Conservation (phyloP, 345 rosid genomes). For the Melaleuca quinquenervia region DNA sequence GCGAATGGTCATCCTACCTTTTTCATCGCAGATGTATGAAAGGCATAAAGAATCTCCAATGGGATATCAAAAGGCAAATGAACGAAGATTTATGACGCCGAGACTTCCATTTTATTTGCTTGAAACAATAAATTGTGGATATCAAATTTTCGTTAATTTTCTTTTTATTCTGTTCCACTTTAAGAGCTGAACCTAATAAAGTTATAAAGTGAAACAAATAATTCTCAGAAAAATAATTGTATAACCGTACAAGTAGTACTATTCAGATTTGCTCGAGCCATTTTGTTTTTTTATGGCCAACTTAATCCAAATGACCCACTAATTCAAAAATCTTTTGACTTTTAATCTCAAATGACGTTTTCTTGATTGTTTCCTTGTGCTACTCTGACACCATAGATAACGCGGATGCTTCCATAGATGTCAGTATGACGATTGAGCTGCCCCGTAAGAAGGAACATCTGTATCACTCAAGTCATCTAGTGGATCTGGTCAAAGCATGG, state of each 20-base stretch:
- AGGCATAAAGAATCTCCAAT: neutral
- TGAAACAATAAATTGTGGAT: neutral
- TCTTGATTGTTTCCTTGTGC: neutral
- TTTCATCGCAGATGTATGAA: neutral
- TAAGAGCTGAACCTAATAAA: neutral
- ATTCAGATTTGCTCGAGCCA: neutral
- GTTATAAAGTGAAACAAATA: neutral
- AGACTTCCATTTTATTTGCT: neutral
- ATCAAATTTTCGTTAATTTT: neutral
- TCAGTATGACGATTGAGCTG: neutral
- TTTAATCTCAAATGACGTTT: neutral
- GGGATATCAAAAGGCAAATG: neutral
- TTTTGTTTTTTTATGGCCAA: neutral
- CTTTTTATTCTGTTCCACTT: neutral
- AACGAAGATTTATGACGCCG: neutral
- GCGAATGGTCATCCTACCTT: neutral
- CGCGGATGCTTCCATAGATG: neutral
- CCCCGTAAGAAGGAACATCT: neutral
- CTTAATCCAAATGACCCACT: neutral
- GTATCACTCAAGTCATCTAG: neutral
- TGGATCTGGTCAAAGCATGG: neutral
- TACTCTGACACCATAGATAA: neutral
- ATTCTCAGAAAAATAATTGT: neutral
- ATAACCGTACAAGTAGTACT: neutral
- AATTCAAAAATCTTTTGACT: neutral